These are phyloP conservation scores for Medicago truncatula DNA, from an alignment of 306 rosid genomes.

Conservation along the genomic window DNA sequence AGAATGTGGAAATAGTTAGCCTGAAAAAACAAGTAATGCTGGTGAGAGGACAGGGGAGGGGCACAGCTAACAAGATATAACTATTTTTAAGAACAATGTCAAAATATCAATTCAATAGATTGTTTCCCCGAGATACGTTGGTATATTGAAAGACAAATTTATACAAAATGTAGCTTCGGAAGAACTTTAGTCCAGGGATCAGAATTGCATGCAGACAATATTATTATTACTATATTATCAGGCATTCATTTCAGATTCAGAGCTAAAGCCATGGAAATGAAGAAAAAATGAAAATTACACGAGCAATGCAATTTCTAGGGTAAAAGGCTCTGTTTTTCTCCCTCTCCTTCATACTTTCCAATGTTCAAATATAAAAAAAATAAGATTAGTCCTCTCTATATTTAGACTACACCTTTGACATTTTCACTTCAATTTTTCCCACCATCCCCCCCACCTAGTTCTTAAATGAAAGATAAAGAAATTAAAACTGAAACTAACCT, in stretches of 20 bases:
- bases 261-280: neutral
- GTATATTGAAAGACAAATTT: neutral
- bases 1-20: slow-evolving; percentile 76
- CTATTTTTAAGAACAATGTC: slow-evolving; percentile 13
- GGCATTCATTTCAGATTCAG: slow-evolving; percentile 3
- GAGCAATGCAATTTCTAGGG: slow-evolving; percentile 4
- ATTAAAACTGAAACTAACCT: slow-evolving; percentile 63
- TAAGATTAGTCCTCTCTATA: neutral
- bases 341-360: slow-evolving; percentile 18
- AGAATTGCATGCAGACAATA: slow-evolving; percentile 9
- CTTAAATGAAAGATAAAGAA: slow-evolving; percentile 12
- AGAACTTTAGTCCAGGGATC: neutral
- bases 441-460: neutral
- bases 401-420: slow-evolving; percentile 27
- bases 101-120: slow-evolving; percentile 10
- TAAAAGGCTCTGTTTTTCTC: neutral
- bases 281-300: neutral
- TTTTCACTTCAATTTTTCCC: neutral
- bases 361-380: slow-evolving; percentile 16
- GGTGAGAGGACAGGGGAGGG: slow-evolving; percentile 4
- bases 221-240: neutral
- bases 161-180: neutral
- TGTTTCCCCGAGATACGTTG: slow-evolving; percentile 2
- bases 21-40: slow-evolving; percentile 52
- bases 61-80: neutral